phyloP scores from a whole-genome alignment of 2,329 filamentous ascomycete genomes.

The Fusarium succisae region DNA sequence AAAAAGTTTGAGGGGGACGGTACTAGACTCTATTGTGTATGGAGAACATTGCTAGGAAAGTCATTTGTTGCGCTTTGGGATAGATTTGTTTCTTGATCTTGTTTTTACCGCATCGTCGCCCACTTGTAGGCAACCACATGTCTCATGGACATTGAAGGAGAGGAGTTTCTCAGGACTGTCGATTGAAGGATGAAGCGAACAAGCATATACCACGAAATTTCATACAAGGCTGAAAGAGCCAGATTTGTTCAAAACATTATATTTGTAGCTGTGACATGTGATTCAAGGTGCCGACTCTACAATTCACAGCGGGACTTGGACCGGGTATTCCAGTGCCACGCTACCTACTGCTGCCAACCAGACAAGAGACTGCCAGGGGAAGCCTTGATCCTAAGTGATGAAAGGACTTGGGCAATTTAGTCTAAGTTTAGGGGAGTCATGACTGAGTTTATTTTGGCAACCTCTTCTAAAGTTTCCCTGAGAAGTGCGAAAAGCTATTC shows the following conservation, averaged over 20 bases:
- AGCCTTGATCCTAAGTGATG: no score
- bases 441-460: no score
- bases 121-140: background rate
- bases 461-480: no score
- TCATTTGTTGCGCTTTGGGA: conserved; percentile 24
- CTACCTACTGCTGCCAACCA: background rate
- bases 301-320: background rate
- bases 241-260: background rate
- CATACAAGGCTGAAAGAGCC: background rate
- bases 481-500: background rate
- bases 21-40: conserved; percentile 25
- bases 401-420: no score
- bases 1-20: conserved; percentile 33
- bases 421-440: no score
- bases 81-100: conserved; percentile 28
- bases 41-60: conserved; percentile 21
- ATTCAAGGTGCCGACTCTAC: background rate
- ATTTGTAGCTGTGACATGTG: background rate
- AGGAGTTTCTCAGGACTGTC: background rate
- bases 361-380: background rate
- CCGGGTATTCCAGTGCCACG: background rate
- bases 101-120: conserved; percentile 8
- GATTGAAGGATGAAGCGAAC: background rate
- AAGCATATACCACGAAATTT: background rate
- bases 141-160: conserved; percentile 1